These are phyloP conservation scores for Yamadazyma mexicana DNA, from an alignment of 1,139 yeast genomes.

Conservation along the genomic window DNA sequence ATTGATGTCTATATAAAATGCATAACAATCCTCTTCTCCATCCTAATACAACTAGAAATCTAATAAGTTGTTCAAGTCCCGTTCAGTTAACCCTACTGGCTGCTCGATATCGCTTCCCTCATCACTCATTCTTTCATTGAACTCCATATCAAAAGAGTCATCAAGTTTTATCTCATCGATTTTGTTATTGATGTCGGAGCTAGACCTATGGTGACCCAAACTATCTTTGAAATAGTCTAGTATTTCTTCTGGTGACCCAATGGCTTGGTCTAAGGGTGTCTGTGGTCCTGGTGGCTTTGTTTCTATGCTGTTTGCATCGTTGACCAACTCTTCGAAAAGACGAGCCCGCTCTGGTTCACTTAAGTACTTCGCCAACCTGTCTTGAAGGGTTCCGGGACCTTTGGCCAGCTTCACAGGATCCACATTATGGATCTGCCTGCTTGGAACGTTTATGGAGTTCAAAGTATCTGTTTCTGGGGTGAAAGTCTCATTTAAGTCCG, in stretches of 20 bases:
- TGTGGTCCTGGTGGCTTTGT: conserved; percentile 13
- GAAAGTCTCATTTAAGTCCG: conserved; percentile 18
- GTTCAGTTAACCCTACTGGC: conserved; percentile 32
- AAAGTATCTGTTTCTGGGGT: conserved; percentile 22
- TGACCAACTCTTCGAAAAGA: conserved; percentile 21
- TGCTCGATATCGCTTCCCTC: conserved; percentile 8
- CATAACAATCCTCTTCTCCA: background rate
- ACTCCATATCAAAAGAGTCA: conserved; percentile 7
- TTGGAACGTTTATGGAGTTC: conserved; percentile 18
- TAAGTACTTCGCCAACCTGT: conserved; percentile 12
- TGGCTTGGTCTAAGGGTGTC: background rate
- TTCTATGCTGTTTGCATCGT: conserved; percentile 41
- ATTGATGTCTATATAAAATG: background rate
- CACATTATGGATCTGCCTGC: conserved; percentile 20
- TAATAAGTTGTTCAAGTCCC: conserved; percentile 39
- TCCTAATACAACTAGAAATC: too few species aligned
- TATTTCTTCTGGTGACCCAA: conserved; percentile 9
- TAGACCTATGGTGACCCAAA: background rate
- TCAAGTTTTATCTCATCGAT: conserved; percentile 12
- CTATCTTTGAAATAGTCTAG: conserved; percentile 5
- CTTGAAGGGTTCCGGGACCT: conserved; percentile 3
- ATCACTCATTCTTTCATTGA: conserved; percentile 3
- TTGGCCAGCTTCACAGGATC: conserved; percentile 29
- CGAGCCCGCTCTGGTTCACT: conserved; percentile 11
- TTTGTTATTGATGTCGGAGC: background rate